Base-by-base conservation (phyloP, 2,329 filamentous ascomycete genomes). In the Ascocoryne sarcoides region DNA sequence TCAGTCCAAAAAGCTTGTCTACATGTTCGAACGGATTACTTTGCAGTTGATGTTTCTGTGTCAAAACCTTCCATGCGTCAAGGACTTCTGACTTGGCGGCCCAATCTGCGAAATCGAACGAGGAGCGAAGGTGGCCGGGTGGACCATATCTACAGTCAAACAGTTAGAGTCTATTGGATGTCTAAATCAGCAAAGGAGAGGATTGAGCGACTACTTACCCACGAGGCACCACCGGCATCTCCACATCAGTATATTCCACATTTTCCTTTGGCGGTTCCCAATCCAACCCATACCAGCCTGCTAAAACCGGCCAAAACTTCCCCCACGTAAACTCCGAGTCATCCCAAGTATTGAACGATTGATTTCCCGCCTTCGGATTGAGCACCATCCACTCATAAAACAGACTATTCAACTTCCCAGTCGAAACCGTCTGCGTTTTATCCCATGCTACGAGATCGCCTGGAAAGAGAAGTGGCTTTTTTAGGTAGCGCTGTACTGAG, bases 291-390 rank as follows among this genome's bases (percentile, higher is more conserved):
- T 47, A 65, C 4, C 59, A 57, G 4, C 39, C 39, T 0, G 62
- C 64, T 0, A 67, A 36, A n/a, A 58, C 55, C 1, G 65, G 64
- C 65, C 65, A 68, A 35, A 66, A 51, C 16, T 56, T 60, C 20
- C 62, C 60, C 51, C 59, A 67, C 1, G 55, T 56, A 33, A 64
- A 53, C 5, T 55, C 53, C 20, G 64, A 60, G 5, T 63, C 62
- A 29, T 67, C 65, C 14, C 58, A 54, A 17, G 64, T 57, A 35
- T 67, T 68, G 52, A 68, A 66, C 4, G 57, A 57, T n/a, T 68
- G 40, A 35, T 67, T 63, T 4, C 50, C 55, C 1, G 45, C 43
- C 10, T 20, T 37, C 4, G 37, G 28, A 2, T 37, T 37, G 2
- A 52, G 32, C 5, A 46, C 48, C 1, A 42, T 43, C 47, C 47